Evolutionary conservation across 1,284 basidiomycete genomes (phyloP), one percentile per base, ranked within the genome.

Genomic region (Veloporphyrellus conicus): DNA sequence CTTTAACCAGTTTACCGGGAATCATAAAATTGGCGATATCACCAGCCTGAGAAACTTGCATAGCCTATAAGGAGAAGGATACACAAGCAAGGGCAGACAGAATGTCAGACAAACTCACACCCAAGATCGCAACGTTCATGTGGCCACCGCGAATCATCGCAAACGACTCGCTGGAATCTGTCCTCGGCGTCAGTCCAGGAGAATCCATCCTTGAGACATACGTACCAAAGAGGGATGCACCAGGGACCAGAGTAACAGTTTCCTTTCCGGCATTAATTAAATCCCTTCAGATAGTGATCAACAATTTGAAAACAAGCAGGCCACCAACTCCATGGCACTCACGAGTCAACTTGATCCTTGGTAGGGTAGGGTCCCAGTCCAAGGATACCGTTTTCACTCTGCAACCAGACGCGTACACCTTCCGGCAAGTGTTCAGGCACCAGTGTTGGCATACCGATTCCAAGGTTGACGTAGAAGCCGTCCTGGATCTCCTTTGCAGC

Each of bases 1-100:
- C 87, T 75, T 90, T 91, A 44, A 92, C 81, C 62, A 93, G 79
- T 70, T 94, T 93, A 27, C 91, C 90, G 14, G 93, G 93, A 58
- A 97, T 92, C 93, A 96, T 97, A 67, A 91, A 98, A 74, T 98
- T 98, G 43, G 95, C 94, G 52, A 98, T 87, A 65, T 98, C 93
- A 50, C 94, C 95, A 19, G 83, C 83, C 57, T 87, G 82, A 2
- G 91, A 92, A 42, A 97, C 93, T 76, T 98, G 87, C 84, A 98
- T 92, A 3, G 94, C 93, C 87, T 90, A 49, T 32, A 10, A 49
- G 50, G 37, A 38, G 36, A 32, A 10, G 18, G 10, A 35, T 9
- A 33, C 29, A 37, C 48, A 38, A 48, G 37, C 6, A 6, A 45
- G 14, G 1, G 22, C 8, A 27, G 23, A 12, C 29, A 31, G 15